A percentile compares a stretch with the other conserved stretches of the same genome.
Conservation (phyloP, 169 alveolate genomes). For the Perkinsus marinus region DNA sequence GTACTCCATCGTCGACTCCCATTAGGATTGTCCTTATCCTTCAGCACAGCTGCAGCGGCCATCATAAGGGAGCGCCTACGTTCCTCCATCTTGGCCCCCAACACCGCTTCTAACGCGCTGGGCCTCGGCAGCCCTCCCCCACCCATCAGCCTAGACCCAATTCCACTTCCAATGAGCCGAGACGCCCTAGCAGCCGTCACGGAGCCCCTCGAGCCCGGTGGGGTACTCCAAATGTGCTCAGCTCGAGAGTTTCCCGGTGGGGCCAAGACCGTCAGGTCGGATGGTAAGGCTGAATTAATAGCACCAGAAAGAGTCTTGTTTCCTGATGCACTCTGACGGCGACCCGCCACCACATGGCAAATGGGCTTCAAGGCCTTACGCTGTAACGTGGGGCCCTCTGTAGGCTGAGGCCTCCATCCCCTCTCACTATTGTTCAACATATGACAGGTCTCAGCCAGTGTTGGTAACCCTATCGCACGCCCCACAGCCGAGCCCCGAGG, state of each 20-base stretch:
- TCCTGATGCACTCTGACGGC: neutral
- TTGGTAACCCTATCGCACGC: neutral
- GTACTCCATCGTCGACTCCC: neutral
- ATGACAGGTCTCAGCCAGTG: neutral
- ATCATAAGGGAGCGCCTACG: neutral
- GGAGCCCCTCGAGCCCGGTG: neutral
- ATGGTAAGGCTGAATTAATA: neutral
- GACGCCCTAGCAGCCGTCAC: neutral
- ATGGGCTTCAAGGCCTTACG: neutral
- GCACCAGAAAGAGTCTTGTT: neutral
- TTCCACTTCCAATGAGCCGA: neutral
- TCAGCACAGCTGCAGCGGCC: neutral
- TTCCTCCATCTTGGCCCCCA: neutral
- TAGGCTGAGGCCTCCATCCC: no score
- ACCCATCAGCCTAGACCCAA: neutral
- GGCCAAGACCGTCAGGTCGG: neutral
- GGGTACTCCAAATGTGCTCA: neutral
- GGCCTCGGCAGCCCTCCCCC: neutral
- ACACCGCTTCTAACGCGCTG: neutral
- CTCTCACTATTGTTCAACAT: no score
- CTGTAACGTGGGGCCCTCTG: neutral
- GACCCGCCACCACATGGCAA: neutral
- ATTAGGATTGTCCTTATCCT: neutral
- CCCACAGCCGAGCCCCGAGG: neutral
- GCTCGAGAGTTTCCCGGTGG: neutral